Percentiles rank a stretch among this genome's conserved stretches.
Evolutionary conservation across 2,329 filamentous ascomycete genomes (phyloP).

Genomic region (Sarocladium brachiariae): DNA sequence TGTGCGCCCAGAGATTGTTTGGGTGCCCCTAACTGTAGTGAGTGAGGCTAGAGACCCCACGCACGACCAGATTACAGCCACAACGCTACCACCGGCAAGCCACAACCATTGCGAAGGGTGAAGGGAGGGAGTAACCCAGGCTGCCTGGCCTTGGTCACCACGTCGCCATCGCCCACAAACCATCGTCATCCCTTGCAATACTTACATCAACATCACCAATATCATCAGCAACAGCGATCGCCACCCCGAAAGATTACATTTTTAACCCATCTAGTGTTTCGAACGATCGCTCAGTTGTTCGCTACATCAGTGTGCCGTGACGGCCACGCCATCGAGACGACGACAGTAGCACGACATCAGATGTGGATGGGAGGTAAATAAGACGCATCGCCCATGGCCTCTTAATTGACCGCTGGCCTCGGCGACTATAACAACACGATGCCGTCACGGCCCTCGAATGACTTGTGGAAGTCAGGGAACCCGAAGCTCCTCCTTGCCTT

Average conservation of each 20-base stretch:
- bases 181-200: background rate
- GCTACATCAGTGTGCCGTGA: background rate
- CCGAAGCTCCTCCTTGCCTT: slow-evolving; percentile 46
- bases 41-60: background rate
- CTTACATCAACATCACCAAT: background rate
- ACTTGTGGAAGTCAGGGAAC: slow-evolving; percentile 22
- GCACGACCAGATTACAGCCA: background rate
- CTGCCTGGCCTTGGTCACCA: background rate
- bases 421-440: slow-evolving; percentile 29
- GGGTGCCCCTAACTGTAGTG: too few species aligned
- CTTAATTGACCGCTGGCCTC: background rate
- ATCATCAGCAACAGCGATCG: too few species aligned
- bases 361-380: background rate
- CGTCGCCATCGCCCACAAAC: background rate
- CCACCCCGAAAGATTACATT: too few species aligned
- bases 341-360: background rate
- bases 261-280: too few species aligned
- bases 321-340: background rate
- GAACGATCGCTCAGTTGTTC: too few species aligned
- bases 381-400: background rate
- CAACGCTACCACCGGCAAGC: background rate
- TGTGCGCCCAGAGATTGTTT: background rate
- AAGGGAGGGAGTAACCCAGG: background rate
- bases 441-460: slow-evolving; percentile 48
- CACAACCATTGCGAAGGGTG: too few species aligned